phyloP scores from a whole-genome alignment of 306 rosid genomes.

The Castanea sativa region DNA sequence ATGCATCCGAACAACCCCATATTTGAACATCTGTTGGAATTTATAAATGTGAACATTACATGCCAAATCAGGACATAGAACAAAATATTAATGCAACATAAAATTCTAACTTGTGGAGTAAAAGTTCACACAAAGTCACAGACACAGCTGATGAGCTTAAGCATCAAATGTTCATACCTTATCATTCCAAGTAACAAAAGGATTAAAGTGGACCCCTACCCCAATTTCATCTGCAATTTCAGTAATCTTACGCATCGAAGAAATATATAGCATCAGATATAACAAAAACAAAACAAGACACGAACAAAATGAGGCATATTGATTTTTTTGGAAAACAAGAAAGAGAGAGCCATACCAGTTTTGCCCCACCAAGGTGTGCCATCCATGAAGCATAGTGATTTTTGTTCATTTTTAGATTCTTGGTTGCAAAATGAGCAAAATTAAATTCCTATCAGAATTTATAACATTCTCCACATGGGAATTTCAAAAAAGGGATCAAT shows the following conservation, averaged over 20 bases:
- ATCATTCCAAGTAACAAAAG: slow-evolving; percentile 74
- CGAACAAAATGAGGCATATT: neutral
- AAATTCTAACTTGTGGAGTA: neutral
- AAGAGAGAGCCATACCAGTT: slow-evolving; percentile 55
- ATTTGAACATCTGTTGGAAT: slow-evolving; percentile 67
- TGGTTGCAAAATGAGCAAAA: slow-evolving; percentile 12
- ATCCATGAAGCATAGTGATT: slow-evolving; percentile 88
- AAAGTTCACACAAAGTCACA: neutral
- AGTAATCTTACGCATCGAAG: slow-evolving; percentile 56
- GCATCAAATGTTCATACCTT: slow-evolving; percentile 50
- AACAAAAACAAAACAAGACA: slow-evolving; percentile 8
- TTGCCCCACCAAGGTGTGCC: slow-evolving; percentile 75
- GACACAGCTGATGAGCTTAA: neutral
- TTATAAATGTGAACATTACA: slow-evolving; percentile 16
- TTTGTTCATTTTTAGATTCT: slow-evolving; percentile 82
- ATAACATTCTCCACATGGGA: slow-evolving; percentile 3
- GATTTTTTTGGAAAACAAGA: neutral
- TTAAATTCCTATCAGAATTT: neutral
- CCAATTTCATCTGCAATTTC: slow-evolving; percentile 76
- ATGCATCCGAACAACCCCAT: slow-evolving; percentile 80
- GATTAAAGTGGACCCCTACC: slow-evolving; percentile 93
- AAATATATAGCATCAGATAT: slow-evolving; percentile 20
- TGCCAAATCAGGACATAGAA: neutral
- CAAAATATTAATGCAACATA: slow-evolving; percentile 1
- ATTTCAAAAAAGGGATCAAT: neutral